Percentiles rank a stretch among this genome's conserved stretches.
Conservation (phyloP, 805 yeast species). For the Clavispora carvajalis region DNA sequence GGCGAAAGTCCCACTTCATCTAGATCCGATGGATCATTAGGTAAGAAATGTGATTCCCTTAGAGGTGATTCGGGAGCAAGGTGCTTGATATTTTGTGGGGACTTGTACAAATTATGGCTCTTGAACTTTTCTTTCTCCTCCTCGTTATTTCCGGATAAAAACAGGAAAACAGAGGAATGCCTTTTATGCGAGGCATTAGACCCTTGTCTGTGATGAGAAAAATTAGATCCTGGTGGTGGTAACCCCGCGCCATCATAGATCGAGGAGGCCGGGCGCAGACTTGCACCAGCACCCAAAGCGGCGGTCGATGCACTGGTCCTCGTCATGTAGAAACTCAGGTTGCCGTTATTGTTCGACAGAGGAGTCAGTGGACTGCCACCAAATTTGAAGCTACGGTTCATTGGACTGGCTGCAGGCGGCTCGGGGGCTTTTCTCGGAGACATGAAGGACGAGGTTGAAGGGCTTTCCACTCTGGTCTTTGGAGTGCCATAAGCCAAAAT, state of each 20-base stretch:
- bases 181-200: slow-evolving; percentile 45
- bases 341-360: slow-evolving; percentile 1
- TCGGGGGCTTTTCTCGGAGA: slow-evolving; percentile 74
- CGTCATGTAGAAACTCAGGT: slow-evolving; percentile 16
- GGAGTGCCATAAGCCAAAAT: slow-evolving; percentile 9
- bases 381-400: slow-evolving; percentile 26
- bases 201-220: slow-evolving; percentile 23
- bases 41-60: background rate
- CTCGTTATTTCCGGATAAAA: slow-evolving; percentile 33
- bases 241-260: slow-evolving; percentile 38
- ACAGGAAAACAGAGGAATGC: slow-evolving; percentile 56
- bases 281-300: slow-evolving; percentile 9
- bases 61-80: background rate
- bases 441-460: slow-evolving; percentile 31
- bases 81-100: background rate
- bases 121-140: slow-evolving; percentile 10
- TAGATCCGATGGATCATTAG: slow-evolving; percentile 21
- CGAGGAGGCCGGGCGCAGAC: slow-evolving; percentile 44
- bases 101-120: slow-evolving; percentile 6
- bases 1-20: slow-evolving; percentile 34
- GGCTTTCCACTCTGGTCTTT: slow-evolving; percentile 1
- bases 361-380: slow-evolving; percentile 21
- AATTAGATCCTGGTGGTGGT: slow-evolving; percentile 20
- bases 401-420: slow-evolving; percentile 46
- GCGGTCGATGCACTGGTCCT: slow-evolving; percentile 20